Base-by-base conservation (phyloP, 768 basidiomycete species). In the Boletus sensibilis region DNA sequence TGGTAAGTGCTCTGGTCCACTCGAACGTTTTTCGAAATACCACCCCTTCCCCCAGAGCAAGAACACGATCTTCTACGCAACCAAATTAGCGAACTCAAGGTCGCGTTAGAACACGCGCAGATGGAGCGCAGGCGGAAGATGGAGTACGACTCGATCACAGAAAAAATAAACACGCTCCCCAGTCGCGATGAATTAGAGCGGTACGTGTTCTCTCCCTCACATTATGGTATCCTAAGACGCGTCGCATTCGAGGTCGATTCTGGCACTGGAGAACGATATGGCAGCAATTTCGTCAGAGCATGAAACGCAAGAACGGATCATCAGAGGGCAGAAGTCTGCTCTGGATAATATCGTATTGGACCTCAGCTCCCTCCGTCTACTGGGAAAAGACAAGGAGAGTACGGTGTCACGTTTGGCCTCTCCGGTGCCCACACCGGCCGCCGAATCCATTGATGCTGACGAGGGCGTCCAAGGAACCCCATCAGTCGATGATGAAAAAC, bases 141-240 rank as follows among this genome's bases (percentile, higher is more conserved):
- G 62, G 92, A 94, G 65, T 94, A 94, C 67, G 92, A 94, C 75
- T 75, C 81, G 44, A 81, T 94, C 38, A 82, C 92, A 3, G 92
- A 93, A 72, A 91, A 86, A 68, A 84, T 92, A 46, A 90, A 92
- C 63, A 81, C 83, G 18, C 72, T 93, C 3, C 90, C 91, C 5
- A 85, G 78, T 59, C 78, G 92, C 51, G 85, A 87, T 10, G 92
- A 93, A 63, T 77, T 92, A 16, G 84, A 88, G 66, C 80, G 78
- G 92, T 94, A 64, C 63, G 87, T 80, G 25, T n/a, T 41, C 25
- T 14, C 14, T 42, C n/a, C 20, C 5, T 20, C 2, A 10, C 18
- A 6, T 7, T 2, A 4, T 20, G 27, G 39, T 21, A 31, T 42
- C 57, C 49, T 59, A 8, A 50, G 4, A 48, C 39, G 43, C 34